Evolutionary conservation across 805 yeast genomes (phyloP), one percentile per base, ranked within the genome.

Genomic region (Metschnikowia gelsemii): DNA sequence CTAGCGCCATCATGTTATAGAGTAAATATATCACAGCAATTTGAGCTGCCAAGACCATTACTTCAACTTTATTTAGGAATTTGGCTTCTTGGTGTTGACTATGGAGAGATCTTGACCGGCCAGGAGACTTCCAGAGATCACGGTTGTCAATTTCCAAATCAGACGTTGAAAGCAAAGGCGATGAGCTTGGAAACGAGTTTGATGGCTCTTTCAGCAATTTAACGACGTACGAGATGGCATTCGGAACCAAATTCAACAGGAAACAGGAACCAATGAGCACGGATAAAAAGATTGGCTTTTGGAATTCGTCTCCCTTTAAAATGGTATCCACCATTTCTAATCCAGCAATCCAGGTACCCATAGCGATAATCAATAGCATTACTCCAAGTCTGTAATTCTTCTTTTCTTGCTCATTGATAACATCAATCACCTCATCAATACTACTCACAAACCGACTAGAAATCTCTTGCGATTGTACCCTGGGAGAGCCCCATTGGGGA

Each of bases 261-360:
- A 76, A 77, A 34, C 73, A 70, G 2, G 70, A 56, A 1, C 80
- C 80, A n/a, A 75, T 70, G 26, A 74, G 49, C 29, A 70, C 66
- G 0, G 79, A 64, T 35, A 75, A 63, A 47, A 77, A 59, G 26
- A 70, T 56, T 4, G 82, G 82, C 44, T 76, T 78, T 25, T 61
- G 65, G 50, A 69, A 77, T 9, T 65, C 68, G 18, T 66, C 73
- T 21, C 70, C 72, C 44, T 77, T 77, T 44, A 76, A 57, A n/a
- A 75, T 72, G 4, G 62, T 54, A 46, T 75, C 77, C 32, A 73
- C 73, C 46, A 76, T 45, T 47, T 76, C 80, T 14, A 73, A 59
- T 0, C 79, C 77, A 3, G 66, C 40, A 26, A 77, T 66, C 80
- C 81, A 76, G 0, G 76, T 64, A 7, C 60, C 41, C 7, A 77